Base-by-base conservation (phyloP, 495 filamentous ascomycete species). In the Daldinia caldariorum region DNA sequence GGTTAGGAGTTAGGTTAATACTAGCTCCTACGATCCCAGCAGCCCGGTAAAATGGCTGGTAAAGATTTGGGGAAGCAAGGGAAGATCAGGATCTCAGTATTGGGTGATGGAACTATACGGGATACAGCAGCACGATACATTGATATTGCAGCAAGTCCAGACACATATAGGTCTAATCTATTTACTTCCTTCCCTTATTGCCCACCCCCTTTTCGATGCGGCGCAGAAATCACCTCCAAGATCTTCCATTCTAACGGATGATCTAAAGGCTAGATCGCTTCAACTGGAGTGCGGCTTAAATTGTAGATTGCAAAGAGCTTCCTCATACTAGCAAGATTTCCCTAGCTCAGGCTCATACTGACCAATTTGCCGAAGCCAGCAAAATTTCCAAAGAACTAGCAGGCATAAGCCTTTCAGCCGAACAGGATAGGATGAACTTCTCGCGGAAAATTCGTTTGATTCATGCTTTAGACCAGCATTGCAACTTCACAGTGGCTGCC, bases 351-450 rank as follows among this genome's bases (percentile, higher is more conserved):
- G 47, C 32, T 43, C 38, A 18, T 31, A 61, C 35, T 39, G 59
- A 47, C 35, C 41, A 10, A 51, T 67, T 68, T 72, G 61, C 70
- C 70, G 65, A 66, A 35, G 50, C 50, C 10, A 54, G 22, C 61
- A 61, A 57, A 65, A 72, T 65, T 51, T 58, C 60, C 14, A 61
- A 41, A 51, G 32, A 61, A 39, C 26, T 29, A 66, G 34, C 35
- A 47, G 38, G 55, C 57, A 68, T 72, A 72, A 65, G 64, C 70
- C 70, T 65, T 72, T 72, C 64, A 72, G 70, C 70, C 70, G 70
- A 72, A 26, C 64, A 53, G 65, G 56, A 81, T 80, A 80, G 77
- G 79, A 82, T 64, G 79, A 82, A 83, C 76, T 45, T 68, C 69
- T 70, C 41, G 77, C 63, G 77, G 71, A 55, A 73, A 34, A 29